Evolutionary conservation across 768 basidiomycete species (phyloP).

Genomic region (Suillus lakei): DNA sequence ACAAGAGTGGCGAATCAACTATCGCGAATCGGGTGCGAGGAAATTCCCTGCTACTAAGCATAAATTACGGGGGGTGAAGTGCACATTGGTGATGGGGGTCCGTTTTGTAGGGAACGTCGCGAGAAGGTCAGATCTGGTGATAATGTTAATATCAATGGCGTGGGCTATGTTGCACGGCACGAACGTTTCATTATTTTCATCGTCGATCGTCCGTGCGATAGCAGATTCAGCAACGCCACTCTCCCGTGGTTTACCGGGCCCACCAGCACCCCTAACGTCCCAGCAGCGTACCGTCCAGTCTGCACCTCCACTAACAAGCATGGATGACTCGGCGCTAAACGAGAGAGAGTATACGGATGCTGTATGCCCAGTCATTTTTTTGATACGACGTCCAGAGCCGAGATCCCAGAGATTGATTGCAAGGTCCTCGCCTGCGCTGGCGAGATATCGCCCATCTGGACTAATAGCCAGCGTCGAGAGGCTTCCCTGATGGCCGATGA

Average conservation of each 20-base stretch:
- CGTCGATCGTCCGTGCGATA: constrained; percentile 43
- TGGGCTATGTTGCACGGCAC: constrained; percentile 31
- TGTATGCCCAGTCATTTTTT: constrained; percentile 95
- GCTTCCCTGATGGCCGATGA: constrained; percentile 92
- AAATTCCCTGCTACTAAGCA: constrained; percentile 86
- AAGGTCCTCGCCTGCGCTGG: constrained; percentile 90
- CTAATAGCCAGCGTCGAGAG: constrained; percentile 87
- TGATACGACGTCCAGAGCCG: constrained; percentile 91
- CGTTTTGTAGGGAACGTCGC: constrained; percentile 95
- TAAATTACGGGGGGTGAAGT: constrained; percentile 94
- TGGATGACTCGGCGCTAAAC: constrained; percentile 89
- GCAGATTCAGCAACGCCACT: constrained; percentile 49
- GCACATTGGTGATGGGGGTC: constrained; percentile 89
- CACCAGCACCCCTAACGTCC: constrained; percentile 88
- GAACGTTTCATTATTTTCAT: constrained; percentile 74
- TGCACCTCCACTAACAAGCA: constrained; percentile 89
- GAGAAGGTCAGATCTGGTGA: constrained; percentile 76
- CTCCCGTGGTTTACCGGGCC: constrained; percentile 61
- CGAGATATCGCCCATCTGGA: constrained; percentile 93
- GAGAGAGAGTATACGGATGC: constrained; percentile 88
- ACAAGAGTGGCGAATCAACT: constrained; percentile 7
- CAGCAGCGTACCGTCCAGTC: constrained; percentile 99
- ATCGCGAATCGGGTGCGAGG: constrained; percentile 62
- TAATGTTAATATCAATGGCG: constrained; percentile 10
- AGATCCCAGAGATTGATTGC: constrained; percentile 97